Evolutionary conservation across 805 yeast genomes (phyloP), one percentile per base, ranked within the genome.

Genomic region (Debaryomyces hansenii): DNA sequence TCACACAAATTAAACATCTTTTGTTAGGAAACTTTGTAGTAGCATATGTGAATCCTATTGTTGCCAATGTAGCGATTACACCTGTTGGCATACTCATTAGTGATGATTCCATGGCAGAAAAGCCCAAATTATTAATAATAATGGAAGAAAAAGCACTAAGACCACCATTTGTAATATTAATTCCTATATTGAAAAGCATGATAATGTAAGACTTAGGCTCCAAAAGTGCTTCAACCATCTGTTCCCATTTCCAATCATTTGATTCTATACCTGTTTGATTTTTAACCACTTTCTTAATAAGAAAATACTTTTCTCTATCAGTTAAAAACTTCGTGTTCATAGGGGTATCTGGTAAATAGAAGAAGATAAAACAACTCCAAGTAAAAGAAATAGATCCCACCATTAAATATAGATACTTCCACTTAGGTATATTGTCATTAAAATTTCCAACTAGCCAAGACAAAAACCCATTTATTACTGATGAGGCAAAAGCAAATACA

Each of bases 331-430:
- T 40, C 12, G 58, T 55, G 35, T 50, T 47, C 56, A 55, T 51
- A 1, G 59, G 59, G 2, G 57, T 36, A 40, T 50, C 51, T 5
- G 62, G 62, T 16, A 67, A 47, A 33, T 58, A 47, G 41, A 52
- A 48, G 15, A 52, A 44, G 47, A 60, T 53, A 38, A 59, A 50
- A 15, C 56, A 28, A 39, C 62, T 46, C 49, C 59, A 46, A 12
- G 51, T 36, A 18, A 60, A 51, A 4, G 64, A 63, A 32, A 54
- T 48, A 2, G 54, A 37, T 4, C 66, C 66, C 14, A 65, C 51
- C 34, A 61, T 53, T 8, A 60, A 44, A 49, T 57, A 64, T 28
- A 59, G 45, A 28, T 48, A 56, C 41, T 54, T 58, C 64, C 64
- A 54, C 45, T 47, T 56, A 28, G 54, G 47, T 40, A 51, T 37